phyloP scores from a whole-genome alignment of 2,329 filamentous ascomycete genomes.

The Aspergillus ibericus region DNA sequence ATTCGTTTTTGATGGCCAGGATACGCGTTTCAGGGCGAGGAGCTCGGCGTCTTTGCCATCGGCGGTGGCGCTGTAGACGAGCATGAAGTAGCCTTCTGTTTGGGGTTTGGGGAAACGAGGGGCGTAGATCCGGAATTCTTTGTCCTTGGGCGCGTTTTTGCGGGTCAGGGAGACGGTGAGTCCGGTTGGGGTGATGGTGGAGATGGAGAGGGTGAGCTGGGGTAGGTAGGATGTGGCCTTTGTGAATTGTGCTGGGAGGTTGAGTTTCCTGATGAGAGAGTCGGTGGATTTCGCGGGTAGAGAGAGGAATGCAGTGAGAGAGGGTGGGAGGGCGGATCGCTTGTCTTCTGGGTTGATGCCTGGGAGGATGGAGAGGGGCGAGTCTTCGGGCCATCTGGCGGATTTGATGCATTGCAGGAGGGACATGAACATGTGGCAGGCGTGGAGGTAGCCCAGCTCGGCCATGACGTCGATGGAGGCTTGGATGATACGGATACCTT shows the following conservation, averaged over 20 bases:
- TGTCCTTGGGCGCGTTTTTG: constrained; percentile 63
- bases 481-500: constrained; percentile 95
- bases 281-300: constrained; percentile 28
- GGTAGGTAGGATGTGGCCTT: constrained; percentile 69
- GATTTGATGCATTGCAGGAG: constrained; percentile 91
- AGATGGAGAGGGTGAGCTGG: constrained; percentile 62
- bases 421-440: constrained; percentile 76
- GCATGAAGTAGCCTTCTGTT: constrained; percentile 87
- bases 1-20: constrained; percentile 60
- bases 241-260: constrained; percentile 42
- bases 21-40: constrained; percentile 79
- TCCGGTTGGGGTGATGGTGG: constrained; percentile 61
- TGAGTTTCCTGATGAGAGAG: constrained; percentile 30
- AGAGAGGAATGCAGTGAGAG: constrained; percentile 33
- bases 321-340: constrained; percentile 25
- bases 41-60: constrained; percentile 67
- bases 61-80: constrained; percentile 57
- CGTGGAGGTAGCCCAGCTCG: constrained; percentile 79
- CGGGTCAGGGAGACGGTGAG: constrained; percentile 62
- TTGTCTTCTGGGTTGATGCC: constrained; percentile 52
- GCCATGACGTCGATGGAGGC: constrained; percentile 91
- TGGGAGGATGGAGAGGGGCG: constrained; percentile 76
- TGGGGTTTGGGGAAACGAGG: constrained; percentile 92
- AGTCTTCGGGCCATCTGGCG: constrained; percentile 84
- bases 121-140: constrained; percentile 75